Evolutionary conservation across 331 rosid genomes (phyloP).

Genomic region (Rosa hybrid): DNA sequence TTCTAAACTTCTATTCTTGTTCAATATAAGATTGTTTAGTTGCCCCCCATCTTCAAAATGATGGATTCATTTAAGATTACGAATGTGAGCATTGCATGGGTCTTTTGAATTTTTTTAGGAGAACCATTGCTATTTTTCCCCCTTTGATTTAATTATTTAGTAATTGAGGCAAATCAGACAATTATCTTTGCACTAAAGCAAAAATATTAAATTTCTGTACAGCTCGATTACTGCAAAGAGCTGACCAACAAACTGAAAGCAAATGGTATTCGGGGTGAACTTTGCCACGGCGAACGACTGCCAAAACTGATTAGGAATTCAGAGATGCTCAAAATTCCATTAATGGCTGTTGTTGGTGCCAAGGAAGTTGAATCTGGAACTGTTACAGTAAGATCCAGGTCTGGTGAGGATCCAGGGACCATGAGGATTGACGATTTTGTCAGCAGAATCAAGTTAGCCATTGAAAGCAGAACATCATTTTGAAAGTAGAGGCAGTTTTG

Average conservation of each 20-base stretch:
- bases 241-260: slow-evolving; percentile 63
- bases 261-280: slow-evolving; percentile 66
- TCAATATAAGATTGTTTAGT: neutral
- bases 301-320: slow-evolving; percentile 94
- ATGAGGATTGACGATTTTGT: slow-evolving; percentile 74
- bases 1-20: neutral
- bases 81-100: neutral
- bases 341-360: slow-evolving; percentile 93
- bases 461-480: slow-evolving; percentile 49
- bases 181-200: neutral
- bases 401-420: slow-evolving; percentile 83
- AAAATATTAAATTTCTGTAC: slow-evolving; percentile 5
- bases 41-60: neutral
- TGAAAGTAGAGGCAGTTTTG: slow-evolving; percentile 28
- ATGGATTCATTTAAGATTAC: neutral
- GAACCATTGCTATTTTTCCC: neutral
- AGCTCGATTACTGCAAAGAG: slow-evolving; percentile 79
- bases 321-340: slow-evolving; percentile 84
- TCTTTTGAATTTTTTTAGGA: neutral
- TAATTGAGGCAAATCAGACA: neutral
- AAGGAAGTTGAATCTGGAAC: slow-evolving; percentile 82
- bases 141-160: neutral
- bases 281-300: slow-evolving; percentile 84
- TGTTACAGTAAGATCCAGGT: slow-evolving; percentile 83
- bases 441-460: slow-evolving; percentile 54